phyloP scores from a whole-genome alignment of 345 rosid genomes.

The Eucalyptus rudis region DNA sequence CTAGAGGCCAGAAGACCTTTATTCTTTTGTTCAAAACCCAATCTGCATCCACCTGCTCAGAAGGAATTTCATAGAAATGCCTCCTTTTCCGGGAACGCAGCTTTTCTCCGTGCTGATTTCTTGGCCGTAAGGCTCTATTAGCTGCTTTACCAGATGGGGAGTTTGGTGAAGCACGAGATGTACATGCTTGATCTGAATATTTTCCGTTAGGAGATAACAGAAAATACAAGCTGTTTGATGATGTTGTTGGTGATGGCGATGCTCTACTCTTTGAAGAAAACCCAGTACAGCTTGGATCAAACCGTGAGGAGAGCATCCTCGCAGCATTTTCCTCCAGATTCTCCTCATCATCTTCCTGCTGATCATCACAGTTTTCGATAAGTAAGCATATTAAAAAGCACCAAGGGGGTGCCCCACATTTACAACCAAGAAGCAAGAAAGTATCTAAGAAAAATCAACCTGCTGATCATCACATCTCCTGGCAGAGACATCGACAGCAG shows the following conservation, averaged over 20 bases:
- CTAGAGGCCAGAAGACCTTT: slow-evolving; percentile 95
- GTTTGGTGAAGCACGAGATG: slow-evolving; percentile 27
- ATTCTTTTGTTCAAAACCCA: slow-evolving; percentile 73
- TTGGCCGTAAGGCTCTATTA: slow-evolving; percentile 67
- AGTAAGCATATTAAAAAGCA: background rate
- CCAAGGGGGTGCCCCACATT: background rate
- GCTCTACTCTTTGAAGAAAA: slow-evolving; percentile 45
- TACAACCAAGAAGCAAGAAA: background rate
- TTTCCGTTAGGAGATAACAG: slow-evolving; percentile 21
- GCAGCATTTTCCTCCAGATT: slow-evolving; percentile 99
- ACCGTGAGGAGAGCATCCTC: slow-evolving; percentile 88
- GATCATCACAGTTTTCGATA: slow-evolving; percentile 12
- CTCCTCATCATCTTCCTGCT: slow-evolving; percentile 65
- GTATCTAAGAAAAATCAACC: background rate
- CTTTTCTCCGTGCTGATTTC: slow-evolving; percentile 43
- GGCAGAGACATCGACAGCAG: slow-evolving; percentile 13
- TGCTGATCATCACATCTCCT: slow-evolving; percentile 14
- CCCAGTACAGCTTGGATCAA: slow-evolving; percentile 78
- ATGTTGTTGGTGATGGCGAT: slow-evolving; percentile 21
- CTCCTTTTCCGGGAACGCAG: slow-evolving; percentile 60
- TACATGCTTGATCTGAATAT: slow-evolving; percentile 9
- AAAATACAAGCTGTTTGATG: background rate
- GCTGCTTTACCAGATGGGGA: slow-evolving; percentile 44
- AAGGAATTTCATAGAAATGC: slow-evolving; percentile 68
- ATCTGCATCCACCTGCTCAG: slow-evolving; percentile 52